Evolutionary conservation across 306 rosid genomes (phyloP), one percentile per base, ranked within the genome.

Genomic region (Rubus idaeus): DNA sequence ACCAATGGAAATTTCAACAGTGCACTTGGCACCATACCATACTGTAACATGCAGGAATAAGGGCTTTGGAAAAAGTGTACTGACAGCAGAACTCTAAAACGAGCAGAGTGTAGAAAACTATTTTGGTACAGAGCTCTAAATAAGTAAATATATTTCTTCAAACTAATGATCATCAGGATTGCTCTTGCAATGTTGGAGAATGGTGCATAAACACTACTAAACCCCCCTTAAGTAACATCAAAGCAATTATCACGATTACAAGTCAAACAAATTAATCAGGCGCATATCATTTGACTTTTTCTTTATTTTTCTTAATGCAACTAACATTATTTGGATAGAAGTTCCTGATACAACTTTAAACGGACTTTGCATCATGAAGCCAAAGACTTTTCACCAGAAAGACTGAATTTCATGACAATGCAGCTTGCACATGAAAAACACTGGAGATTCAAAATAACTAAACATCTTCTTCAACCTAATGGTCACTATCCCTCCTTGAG

Each of bases 201-300:
- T 35, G 56, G 57, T 10, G 8, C 67, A 74, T 26, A 21, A 21
- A 35, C 47, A 56, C n/a, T 49, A 56, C 17, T 46, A 64, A n/a
- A 0, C 45, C 17, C 69, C 46, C 6, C 1, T 37, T 6, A 44
- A 77, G 76, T 75, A 68, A 84, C 75, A 71, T 40, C 58, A 63
- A 73, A 35, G 56, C 44, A 71, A 71, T 64, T 76, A 63, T 77
- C 73, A 45, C 68, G 52, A 71, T 12, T 21, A 63, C 75, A 77
- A 77, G 12, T 69, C 47, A 75, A 67, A 42, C 57, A 71, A 83
- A 63, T 55, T 12, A 58, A 56, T 75, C 73, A 77, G 65, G 3
- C 0, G 12, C 47, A 37, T 8, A 39, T 39, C 2, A 62, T 30
- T 62, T 57, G 14, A 23, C 35, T 62, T 35, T 5, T 8, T 37